Conservation (phyloP, 495 filamentous ascomycete species). For the Neurospora sp. region DNA sequence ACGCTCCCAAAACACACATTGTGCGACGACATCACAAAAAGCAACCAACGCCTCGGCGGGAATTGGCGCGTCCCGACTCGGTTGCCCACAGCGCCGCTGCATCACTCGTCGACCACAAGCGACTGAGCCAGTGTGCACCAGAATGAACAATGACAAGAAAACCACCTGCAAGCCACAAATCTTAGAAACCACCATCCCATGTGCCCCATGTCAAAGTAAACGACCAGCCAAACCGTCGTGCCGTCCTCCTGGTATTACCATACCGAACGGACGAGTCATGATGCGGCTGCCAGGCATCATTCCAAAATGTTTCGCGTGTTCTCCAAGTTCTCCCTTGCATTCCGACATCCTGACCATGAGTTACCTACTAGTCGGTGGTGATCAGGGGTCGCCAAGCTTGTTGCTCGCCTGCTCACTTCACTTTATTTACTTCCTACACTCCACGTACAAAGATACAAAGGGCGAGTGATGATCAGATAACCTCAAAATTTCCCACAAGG, state of each 20-base stretch:
- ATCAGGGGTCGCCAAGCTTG: background rate
- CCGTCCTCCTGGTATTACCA: background rate
- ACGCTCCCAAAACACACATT: background rate
- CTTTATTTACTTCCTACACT: background rate
- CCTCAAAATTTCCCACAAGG: background rate
- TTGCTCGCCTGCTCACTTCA: background rate
- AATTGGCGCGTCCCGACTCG: background rate
- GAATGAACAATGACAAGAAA: background rate
- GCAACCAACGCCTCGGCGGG: background rate
- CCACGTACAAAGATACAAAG: too few relatives aligned
- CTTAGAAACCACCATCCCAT: background rate
- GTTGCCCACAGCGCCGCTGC: background rate
- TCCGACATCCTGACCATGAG: background rate
- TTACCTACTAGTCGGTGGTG: background rate
- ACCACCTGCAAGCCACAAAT: background rate
- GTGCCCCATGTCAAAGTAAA: background rate
- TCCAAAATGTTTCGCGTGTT: background rate
- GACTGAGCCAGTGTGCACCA: background rate
- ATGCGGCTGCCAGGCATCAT: background rate
- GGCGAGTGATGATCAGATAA: background rate
- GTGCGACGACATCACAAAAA: background rate
- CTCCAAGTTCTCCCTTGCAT: background rate
- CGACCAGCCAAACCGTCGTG: background rate
- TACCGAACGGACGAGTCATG: background rate
- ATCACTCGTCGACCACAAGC: background rate